Base-by-base conservation (phyloP, 345 rosid species). In the Streptanthus diversifolius region DNA sequence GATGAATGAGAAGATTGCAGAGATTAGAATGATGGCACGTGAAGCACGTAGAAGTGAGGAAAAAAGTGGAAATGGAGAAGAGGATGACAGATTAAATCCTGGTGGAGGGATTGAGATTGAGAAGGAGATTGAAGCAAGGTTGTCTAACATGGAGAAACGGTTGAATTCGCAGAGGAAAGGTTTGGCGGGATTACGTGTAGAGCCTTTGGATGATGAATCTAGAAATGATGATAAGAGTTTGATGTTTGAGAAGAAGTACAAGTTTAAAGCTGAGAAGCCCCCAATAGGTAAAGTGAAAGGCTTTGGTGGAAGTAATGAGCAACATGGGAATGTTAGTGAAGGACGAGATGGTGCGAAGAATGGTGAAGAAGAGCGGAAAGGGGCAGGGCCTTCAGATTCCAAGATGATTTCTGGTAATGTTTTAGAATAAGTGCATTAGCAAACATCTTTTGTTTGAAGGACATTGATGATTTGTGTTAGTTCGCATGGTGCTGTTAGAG, bases 21-120 rank as follows among this genome's bases (percentile, higher is more conserved):
- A 88, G 76, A 90, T 92, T 27, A 86, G 88, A 79, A 71, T 66
- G 64, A 80, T 92, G 96, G 97, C 96, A 1, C 81, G 89, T 27
- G 88, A 90, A 40, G 98, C 76, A 5, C 79, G 97, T 22, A 81
- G 79, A 71, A 77, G 45, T 7, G 98, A 92, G 81, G 64, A 77
- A 51, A 68, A 72, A 72, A 54, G 70, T 49, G 70, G 61, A 13
- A 61, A 66, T 22, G 68, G 68, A 7, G 86, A 73, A 37, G 80
- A 49, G 29, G 80, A 66, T 56, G 84, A 79, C 32, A 29, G 52
- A 13, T 32, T 41, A 55, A 60, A 40, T 58, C 24, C 80, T 3
- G 78, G 72, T 21, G 70, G 70, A 66, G 82, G 82, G 58, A 29
- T 45, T 63, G 86, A 63, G 2, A 75, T 92, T 43, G 86, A 84